Evolutionary conservation across 2,329 filamentous ascomycete species (phyloP).

Genomic region (Trichoderma sp.): DNA sequence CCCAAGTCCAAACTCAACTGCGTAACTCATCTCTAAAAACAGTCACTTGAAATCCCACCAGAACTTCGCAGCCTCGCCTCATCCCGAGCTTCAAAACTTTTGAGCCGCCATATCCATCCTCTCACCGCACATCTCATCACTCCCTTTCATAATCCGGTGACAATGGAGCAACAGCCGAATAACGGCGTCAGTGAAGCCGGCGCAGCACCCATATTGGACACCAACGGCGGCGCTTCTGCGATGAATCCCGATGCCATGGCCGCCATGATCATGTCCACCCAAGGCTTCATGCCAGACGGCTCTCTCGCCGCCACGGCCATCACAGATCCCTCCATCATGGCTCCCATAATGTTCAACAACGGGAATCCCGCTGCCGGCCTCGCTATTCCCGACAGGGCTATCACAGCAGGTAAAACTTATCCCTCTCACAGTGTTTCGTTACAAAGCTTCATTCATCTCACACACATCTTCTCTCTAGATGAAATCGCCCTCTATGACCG

Average conservation of each 20-base stretch:
- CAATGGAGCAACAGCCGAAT: conserved; percentile 21
- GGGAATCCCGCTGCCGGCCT: conserved; percentile 28
- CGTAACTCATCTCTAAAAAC: background rate
- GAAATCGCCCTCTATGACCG: conserved; percentile 97
- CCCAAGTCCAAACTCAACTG: background rate
- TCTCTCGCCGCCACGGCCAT: conserved; percentile 30
- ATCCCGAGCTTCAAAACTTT: background rate
- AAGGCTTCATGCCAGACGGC: conserved; percentile 31
- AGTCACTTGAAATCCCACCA: background rate
- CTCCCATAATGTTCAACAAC: conserved; percentile 37
- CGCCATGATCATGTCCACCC: conserved; percentile 21
- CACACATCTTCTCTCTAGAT: conserved; percentile 53
- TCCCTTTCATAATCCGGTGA: background rate
- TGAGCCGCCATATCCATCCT: background rate
- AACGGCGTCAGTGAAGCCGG: conserved; percentile 14
- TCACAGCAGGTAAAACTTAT: conserved; percentile 38
- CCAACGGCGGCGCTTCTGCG: conserved; percentile 14
- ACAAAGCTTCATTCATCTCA: background rate
- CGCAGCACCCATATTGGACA: background rate
- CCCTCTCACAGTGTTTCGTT: background rate
- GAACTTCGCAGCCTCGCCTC: conserved; percentile 17
- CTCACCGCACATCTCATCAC: background rate
- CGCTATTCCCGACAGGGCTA: conserved; percentile 27
- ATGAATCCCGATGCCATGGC: conserved; percentile 17
- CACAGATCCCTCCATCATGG: conserved; percentile 33